Base-by-base conservation (phyloP, 495 filamentous ascomycete genomes). In the Penicillium bialowiezense region DNA sequence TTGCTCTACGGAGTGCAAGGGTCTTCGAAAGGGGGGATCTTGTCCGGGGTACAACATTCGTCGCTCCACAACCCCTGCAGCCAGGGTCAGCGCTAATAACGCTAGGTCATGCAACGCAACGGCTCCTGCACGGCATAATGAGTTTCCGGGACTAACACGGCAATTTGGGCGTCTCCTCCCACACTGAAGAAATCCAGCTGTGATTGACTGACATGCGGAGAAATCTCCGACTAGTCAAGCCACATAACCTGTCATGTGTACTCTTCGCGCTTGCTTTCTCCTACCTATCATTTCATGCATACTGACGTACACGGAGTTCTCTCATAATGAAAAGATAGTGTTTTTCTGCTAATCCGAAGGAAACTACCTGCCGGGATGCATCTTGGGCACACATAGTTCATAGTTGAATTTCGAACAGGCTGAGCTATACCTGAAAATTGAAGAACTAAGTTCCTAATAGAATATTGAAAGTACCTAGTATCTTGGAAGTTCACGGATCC, bases 171-270 rank as follows among this genome's bases (percentile, higher is more conserved):
- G 19, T 23, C 28, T 10, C 40, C 5, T 20, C 29, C 9, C 9
- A 29, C 19, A 26, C 5, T 40, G 37, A 35, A 34, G 36, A 47
- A 52, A n/a, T 28, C 31, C 36, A 41, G 36, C 15, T n/a, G n/a
- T n/a, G n/a, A 43, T 18, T 14, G 43, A 47, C 15, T 38, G 41
- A 48, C 36, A 49, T 50, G 56, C 51, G 57, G 57, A 57, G 57
- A 9, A 37, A 28, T 18, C 54, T 57, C 57, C 57, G 57, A 46
- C 45, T 52, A 53, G 33, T 34, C 29, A 50, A 50, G 46, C 46
- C 32, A 51, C 28, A 3, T 37, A 9, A 14, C 17, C 31, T 54
- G 9, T 17, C 17, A 21, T 39, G 14, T 26, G 33, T 7, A 37
- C 23, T 2, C 8, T 37, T 6, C 14, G 23, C 32, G 33, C 15